Evolutionary conservation across 2,329 filamentous ascomycete species (phyloP).

Genomic region (Aspergillus fischeri): DNA sequence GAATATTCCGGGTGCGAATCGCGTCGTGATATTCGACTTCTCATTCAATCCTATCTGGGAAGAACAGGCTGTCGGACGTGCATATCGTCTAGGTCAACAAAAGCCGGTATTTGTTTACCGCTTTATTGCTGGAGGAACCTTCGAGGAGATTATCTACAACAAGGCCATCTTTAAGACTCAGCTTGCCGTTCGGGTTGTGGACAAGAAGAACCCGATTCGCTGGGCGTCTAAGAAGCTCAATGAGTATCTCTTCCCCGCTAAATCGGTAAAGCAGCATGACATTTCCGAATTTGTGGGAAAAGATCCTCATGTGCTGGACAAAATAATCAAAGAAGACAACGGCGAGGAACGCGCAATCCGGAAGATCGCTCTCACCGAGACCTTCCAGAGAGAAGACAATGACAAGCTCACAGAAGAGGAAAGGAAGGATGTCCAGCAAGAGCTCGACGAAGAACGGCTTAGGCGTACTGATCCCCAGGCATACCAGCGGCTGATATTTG

Average conservation of each 20-base stretch:
- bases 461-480: slow-evolving; percentile 35
- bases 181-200: slow-evolving; percentile 73
- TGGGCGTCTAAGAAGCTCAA: slow-evolving; percentile 54
- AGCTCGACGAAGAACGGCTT: slow-evolving; percentile 39
- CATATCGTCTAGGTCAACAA: slow-evolving; percentile 77
- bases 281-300: slow-evolving; percentile 55
- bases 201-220: slow-evolving; percentile 73
- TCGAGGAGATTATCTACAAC: slow-evolving; percentile 70
- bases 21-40: slow-evolving; percentile 83
- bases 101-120: slow-evolving; percentile 83
- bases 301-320: slow-evolving; percentile 59
- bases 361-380: slow-evolving; percentile 63
- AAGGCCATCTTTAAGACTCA: slow-evolving; percentile 78
- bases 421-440: slow-evolving; percentile 49
- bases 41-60: slow-evolving; percentile 76
- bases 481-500: slow-evolving; percentile 21
- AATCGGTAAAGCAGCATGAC: slow-evolving; percentile 49
- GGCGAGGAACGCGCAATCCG: slow-evolving; percentile 23
- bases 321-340: slow-evolving; percentile 29
- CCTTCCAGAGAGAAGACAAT: slow-evolving; percentile 66
- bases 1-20: slow-evolving; percentile 78
- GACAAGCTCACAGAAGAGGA: slow-evolving; percentile 62
- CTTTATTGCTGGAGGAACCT: slow-evolving; percentile 72
- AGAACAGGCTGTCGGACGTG: slow-evolving; percentile 80
- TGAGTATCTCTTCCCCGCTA: slow-evolving; percentile 59